Base-by-base conservation (phyloP, 371 early-diverging fungal genomes). In the Mortierella sp. region DNA sequence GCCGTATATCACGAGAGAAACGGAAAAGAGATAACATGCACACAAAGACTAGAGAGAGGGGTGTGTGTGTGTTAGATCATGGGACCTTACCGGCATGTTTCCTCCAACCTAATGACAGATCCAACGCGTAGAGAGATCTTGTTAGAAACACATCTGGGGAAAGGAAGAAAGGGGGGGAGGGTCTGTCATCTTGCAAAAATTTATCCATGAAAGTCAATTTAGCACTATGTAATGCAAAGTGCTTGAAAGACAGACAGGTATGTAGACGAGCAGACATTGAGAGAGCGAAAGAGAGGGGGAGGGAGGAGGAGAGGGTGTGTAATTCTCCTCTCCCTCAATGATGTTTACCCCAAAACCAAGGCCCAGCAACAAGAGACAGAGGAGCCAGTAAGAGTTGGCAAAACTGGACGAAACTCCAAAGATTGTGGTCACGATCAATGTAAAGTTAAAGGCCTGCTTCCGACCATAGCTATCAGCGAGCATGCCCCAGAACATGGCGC, bases 401-500 rank as follows among this genome's bases (percentile, higher is more conserved):
- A 92, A 84, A 52, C 93, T 90, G 4, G 95, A 86, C 6, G 90
- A 66, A 37, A 89, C 71, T 0, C 93, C 95, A 84, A 93, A 94
- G 15, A 89, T 56, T 0, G 91, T 86, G 0, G 94, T 88, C n/a
- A 94, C 85, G 1, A 87, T 84, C 50, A 96, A 83, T 1, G 96
- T 96, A 83, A 88, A 84, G 45, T 89, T 89, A 65, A 93, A 96
- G 0, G 95, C 94, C n/a, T 87, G 77, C 60, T 88, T 86, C 26
- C 96, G 89, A 1, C 96, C 96, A 64, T 86, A 83, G n/a, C 86
- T 68, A 74, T 96, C 96, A 2, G 92, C 89, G 46, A 90, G 83
- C 19, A 87, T 82, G 1, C 96, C 96, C 95, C 95, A 96, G 66
- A 92, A 89, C 47, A 92, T 84, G 11, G 94, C 90, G 2, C 95